phyloP scores from a whole-genome alignment of 257 asterid species.

The Lantana camara region DNA sequence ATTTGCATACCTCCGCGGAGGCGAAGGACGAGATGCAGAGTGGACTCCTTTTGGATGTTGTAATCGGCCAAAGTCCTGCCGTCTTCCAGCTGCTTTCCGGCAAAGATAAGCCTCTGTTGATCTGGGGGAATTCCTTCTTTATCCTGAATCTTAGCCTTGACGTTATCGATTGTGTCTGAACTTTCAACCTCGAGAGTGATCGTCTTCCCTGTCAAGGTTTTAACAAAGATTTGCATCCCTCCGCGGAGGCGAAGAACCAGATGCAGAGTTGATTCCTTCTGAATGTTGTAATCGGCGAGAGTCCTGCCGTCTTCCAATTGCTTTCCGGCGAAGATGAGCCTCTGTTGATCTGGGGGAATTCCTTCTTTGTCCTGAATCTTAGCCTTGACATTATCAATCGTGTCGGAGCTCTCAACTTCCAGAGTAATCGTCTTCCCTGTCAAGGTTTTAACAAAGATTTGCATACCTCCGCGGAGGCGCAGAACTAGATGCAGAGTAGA shows the following conservation, averaged over 20 bases:
- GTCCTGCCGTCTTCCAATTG: conserved; percentile 31
- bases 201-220: conserved; percentile 29
- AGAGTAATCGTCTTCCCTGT: conserved; percentile 30
- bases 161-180: conserved; percentile 24
- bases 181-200: conserved; percentile 25
- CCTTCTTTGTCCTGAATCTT: conserved; percentile 29
- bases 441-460: conserved; percentile 21
- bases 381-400: conserved; percentile 27
- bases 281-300: conserved; percentile 27
- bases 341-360: conserved; percentile 25
- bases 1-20: conserved; percentile 34
- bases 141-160: conserved; percentile 28
- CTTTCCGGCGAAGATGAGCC: conserved; percentile 32
- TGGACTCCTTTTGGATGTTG: conserved; percentile 30
- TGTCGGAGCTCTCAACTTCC: conserved; percentile 34
- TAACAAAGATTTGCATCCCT: conserved; percentile 30
- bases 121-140: conserved; percentile 24
- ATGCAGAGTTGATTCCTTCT: conserved; percentile 30
- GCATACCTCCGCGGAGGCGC: conserved; percentile 12
- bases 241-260: conserved; percentile 29
- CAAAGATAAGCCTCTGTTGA: conserved; percentile 28
- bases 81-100: conserved; percentile 24
- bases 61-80: conserved; percentile 24
- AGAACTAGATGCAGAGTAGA: not conserved
- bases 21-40: conserved; percentile 24